Percentiles rank a stretch among this genome's conserved stretches.
Conservation (phyloP, 2,329 filamentous ascomycete genomes). For the Atkinsonella hypoxylon region DNA sequence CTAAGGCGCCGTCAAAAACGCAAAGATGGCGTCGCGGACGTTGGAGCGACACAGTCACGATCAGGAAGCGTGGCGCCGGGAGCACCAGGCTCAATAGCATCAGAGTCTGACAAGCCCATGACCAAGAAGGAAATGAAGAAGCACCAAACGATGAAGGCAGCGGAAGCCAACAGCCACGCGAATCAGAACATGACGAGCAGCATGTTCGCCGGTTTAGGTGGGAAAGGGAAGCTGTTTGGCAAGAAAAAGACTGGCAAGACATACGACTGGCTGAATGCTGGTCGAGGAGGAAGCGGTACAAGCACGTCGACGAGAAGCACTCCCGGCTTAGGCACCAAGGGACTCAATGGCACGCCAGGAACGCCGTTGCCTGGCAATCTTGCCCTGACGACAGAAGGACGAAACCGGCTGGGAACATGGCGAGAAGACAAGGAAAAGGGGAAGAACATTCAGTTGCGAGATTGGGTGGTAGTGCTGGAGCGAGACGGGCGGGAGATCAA, state of each 20-base stretch:
- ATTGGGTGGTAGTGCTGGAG: slow-evolving; percentile 71
- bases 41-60: slow-evolving; percentile 35
- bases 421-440: slow-evolving; percentile 70
- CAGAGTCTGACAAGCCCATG: slow-evolving; percentile 55
- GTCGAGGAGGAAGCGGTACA: slow-evolving; percentile 37
- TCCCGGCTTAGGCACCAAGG: slow-evolving; percentile 20
- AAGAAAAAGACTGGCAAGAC: slow-evolving; percentile 54
- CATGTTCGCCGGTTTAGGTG: slow-evolving; percentile 55
- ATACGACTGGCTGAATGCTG: slow-evolving; percentile 62
- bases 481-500: slow-evolving; percentile 58
- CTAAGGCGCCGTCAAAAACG: slow-evolving; percentile 55
- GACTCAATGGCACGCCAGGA: slow-evolving; percentile 19
- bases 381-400: slow-evolving; percentile 43
- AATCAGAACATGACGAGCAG: slow-evolving; percentile 76
- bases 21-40: slow-evolving; percentile 41
- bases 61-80: slow-evolving; percentile 45
- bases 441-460: slow-evolving; percentile 69
- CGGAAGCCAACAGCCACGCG: slow-evolving; percentile 66
- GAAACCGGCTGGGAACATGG: slow-evolving; percentile 58
- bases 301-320: slow-evolving; percentile 35
- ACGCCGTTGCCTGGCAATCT: slow-evolving; percentile 19
- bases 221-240: slow-evolving; percentile 42
- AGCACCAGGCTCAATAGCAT: slow-evolving; percentile 50
- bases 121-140: slow-evolving; percentile 81
- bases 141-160: slow-evolving; percentile 62